A percentile compares a stretch with the other conserved stretches of the same genome.
Evolutionary conservation across 352 stramenopile species (phyloP).

Genomic region (Phytopythium mirpurense): DNA sequence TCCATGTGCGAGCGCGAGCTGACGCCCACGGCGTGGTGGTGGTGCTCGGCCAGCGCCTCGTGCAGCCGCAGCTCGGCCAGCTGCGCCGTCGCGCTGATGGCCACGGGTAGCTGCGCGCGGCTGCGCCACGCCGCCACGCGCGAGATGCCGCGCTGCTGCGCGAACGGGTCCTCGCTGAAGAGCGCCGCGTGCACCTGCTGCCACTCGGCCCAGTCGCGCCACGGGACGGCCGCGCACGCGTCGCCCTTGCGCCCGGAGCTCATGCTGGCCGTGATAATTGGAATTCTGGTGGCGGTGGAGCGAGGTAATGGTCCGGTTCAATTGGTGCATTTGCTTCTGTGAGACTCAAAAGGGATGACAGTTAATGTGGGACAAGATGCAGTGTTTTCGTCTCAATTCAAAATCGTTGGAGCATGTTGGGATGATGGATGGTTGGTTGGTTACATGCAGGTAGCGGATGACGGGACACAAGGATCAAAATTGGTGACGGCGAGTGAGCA

Average conservation of each 20-base stretch:
- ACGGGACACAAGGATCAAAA: too few relatives aligned
- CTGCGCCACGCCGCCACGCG: constrained; percentile 65
- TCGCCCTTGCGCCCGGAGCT: constrained; percentile 39
- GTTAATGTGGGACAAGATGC: too few relatives aligned
- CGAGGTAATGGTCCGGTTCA: too few relatives aligned
- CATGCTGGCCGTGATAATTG: constrained; percentile 17
- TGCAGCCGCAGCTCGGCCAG: constrained; percentile 74
- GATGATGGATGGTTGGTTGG: too few relatives aligned
- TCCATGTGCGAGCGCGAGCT: constrained; percentile 77
- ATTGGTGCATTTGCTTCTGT: too few relatives aligned
- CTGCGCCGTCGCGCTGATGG: constrained; percentile 72
- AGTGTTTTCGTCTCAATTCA: too few relatives aligned
- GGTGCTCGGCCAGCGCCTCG: constrained; percentile 55
- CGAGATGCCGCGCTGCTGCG: constrained; percentile 48
- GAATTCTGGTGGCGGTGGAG: background rate
- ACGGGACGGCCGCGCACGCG: constrained; percentile 22
- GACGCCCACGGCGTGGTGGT: constrained; percentile 61
- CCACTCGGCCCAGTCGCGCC: constrained; percentile 75
- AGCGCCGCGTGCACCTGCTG: constrained; percentile 54
- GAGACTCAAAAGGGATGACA: too few relatives aligned
- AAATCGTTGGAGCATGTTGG: too few relatives aligned
- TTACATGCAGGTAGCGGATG: too few relatives aligned
- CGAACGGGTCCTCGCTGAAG: constrained; percentile 39
- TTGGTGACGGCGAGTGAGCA: too few relatives aligned
- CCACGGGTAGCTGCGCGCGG: constrained; percentile 65